These are phyloP conservation scores for Phascolomyces articulosus DNA, from an alignment of 371 early-diverging fungal genomes.

Conservation along the genomic window DNA sequence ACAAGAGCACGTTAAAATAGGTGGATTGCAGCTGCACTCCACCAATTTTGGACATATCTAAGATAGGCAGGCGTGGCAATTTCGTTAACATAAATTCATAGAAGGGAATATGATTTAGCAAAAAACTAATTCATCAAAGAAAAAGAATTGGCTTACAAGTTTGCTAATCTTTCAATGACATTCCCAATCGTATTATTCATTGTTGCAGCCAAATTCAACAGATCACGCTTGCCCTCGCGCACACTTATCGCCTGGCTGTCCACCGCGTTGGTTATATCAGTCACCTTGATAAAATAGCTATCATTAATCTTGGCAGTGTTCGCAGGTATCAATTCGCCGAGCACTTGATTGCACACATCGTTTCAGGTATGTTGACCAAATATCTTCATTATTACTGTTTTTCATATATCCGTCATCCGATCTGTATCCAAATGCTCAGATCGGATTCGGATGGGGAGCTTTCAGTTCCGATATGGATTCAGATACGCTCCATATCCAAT, in stretches of 20 bases:
- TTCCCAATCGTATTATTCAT: conserved; percentile 19
- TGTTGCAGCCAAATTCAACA: conserved; percentile 22
- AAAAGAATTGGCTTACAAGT: conserved; percentile 22
- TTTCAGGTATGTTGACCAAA: conserved; percentile 22
- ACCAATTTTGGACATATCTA: conserved; percentile 14
- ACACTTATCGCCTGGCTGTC: conserved; percentile 13
- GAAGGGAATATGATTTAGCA: conserved; percentile 14
- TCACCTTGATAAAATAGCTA: conserved; percentile 26
- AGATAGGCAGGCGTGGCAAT: conserved; percentile 9
- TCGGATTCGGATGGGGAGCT: too few species aligned
- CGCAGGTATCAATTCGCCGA: conserved; percentile 20
- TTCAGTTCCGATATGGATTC: too few species aligned
- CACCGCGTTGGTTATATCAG: conserved; percentile 22
- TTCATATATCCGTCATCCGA: too few species aligned
- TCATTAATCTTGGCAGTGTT: conserved; percentile 25
- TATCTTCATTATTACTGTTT: conserved; percentile 2
- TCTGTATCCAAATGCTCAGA: too few species aligned
- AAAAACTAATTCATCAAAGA: conserved; percentile 20
- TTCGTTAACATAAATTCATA: conserved; percentile 21
- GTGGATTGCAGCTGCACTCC: conserved; percentile 14
- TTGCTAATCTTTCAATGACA: conserved; percentile 23
- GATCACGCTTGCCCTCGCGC: conserved; percentile 26
- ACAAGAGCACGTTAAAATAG: conserved; percentile 9
- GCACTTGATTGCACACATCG: conserved; percentile 27
- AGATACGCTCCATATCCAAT: too few species aligned